phyloP scores from a whole-genome alignment of 257 asterid genomes.

The Solanum lycopersicoides region DNA sequence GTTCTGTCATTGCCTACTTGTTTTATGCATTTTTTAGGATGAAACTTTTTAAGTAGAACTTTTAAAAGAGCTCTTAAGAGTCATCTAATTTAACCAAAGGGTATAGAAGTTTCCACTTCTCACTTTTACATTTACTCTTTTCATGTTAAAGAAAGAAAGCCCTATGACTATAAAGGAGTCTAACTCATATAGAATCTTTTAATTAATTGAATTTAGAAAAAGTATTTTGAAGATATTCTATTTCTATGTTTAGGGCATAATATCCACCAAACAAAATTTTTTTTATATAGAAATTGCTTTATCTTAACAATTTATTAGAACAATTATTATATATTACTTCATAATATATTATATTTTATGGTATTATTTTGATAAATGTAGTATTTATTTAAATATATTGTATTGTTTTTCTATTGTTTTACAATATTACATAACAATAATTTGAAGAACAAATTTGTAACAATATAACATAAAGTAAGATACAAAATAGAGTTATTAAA shows the following conservation, averaged over 20 bases:
- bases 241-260: background rate
- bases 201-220: background rate
- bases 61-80: background rate
- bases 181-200: background rate
- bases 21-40: background rate
- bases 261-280: background rate
- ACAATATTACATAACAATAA: background rate
- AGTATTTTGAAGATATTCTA: background rate
- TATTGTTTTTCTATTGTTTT: background rate
- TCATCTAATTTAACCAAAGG: background rate
- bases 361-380: background rate
- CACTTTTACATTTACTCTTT: background rate
- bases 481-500: background rate
- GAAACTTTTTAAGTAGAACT: background rate
- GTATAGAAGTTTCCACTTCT: background rate
- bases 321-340: background rate
- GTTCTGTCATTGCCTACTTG: background rate
- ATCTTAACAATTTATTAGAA: background rate
- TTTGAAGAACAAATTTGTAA: background rate
- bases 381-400: background rate
- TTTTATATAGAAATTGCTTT: background rate
- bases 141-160: background rate
- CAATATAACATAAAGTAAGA: background rate
- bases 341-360: background rate
- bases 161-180: background rate